Percentiles rank a stretch among this genome's conserved stretches.
phyloP scores from a whole-genome alignment of 805 yeast species.

The Yamadazyma endophytica region DNA sequence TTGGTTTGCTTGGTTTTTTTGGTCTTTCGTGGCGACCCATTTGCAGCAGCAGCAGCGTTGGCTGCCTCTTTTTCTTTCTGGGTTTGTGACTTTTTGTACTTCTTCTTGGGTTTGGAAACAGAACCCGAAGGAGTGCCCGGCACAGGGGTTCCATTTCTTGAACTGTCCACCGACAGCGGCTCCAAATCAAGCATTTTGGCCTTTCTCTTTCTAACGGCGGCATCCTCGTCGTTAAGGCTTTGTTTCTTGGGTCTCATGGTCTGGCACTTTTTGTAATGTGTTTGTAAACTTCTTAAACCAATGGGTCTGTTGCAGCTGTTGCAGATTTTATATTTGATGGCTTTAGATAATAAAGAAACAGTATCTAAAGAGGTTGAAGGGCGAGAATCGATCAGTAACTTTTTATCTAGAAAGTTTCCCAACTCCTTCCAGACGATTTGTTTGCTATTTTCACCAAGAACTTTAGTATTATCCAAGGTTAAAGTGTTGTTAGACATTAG shows the following conservation, averaged over 20 bases:
- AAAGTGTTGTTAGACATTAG: too few relatives aligned
- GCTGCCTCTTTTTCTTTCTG: constrained; percentile 45
- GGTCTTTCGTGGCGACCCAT: constrained; percentile 10
- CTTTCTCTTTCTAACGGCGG: constrained; percentile 21
- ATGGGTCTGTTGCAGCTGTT: constrained; percentile 37
- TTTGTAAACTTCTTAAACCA: constrained; percentile 28
- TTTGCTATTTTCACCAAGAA: constrained; percentile 9
- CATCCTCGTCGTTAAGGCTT: constrained; percentile 10
- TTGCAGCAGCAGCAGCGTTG: constrained; percentile 42
- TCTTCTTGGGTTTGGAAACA: constrained; percentile 33
- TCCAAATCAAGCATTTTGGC: constrained; percentile 31
- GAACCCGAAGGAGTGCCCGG: constrained; percentile 24
- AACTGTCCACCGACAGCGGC: constrained; percentile 35
- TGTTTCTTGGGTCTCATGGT: constrained; percentile 35
- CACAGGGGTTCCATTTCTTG: constrained; percentile 34
- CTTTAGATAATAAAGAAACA: constrained; percentile 27
- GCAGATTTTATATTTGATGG: constrained; percentile 35
- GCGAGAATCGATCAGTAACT: constrained; percentile 24
- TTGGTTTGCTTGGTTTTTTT: constrained; percentile 33
- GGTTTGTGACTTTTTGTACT: constrained; percentile 40
- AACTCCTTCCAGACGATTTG: constrained; percentile 42
- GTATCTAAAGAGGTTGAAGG: constrained; percentile 12
- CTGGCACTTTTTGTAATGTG: constrained; percentile 32
- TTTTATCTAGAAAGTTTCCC: constrained; percentile 39
- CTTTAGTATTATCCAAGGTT: too few relatives aligned